Base-by-base conservation (phyloP, 768 basidiomycete genomes). In the Cystobasidiopsis lactophilus region DNA sequence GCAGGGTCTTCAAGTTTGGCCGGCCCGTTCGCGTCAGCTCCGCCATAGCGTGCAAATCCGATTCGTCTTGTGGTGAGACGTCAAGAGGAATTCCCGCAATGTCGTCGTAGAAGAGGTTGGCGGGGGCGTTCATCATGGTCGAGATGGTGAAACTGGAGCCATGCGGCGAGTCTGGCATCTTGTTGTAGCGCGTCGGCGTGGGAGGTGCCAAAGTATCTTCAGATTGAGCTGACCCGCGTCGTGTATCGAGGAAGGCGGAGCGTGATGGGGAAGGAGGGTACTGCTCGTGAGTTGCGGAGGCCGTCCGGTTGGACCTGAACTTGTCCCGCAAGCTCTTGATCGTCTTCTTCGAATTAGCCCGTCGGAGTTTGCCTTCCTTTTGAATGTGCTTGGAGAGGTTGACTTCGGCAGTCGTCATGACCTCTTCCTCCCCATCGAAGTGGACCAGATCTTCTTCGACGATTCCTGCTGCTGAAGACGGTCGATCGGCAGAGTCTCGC, bases 381-480 rank as follows among this genome's bases (percentile, higher is more conserved):
- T 71, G 72, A 30, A 84, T 65, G 29, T 65, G 66, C 27, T 66
- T 63, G 49, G 72, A 77, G 24, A 84, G 67, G 54, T 67, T 64
- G 9, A 62, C 68, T 58, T 82, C 80, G 7, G 74, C 77, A 19
- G 75, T 64, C 16, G 69, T 66, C 14, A 72, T 67, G 54, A 80
- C 75, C 52, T 69, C 69, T 40, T 77, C 69, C 56, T 85, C 82
- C 24, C 80, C 81, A 55, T 83, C 79, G 60, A 82, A 85, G 60
- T 82, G 78, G 3, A 80, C 80, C 54, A 79, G 66, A 57, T 83
- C 79, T 3, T 35, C 33, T 35, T 35, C 9, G 9, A 7, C 33
- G 7, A 16, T 16, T 16, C 7, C 33, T 35, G 33, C 9, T 7
- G 33, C 33, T 7, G 7, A 7, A 16, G 7, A 35, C 16, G 7